phyloP scores from a whole-genome alignment of 768 basidiomycete genomes.

The Tulasnella sp. region DNA sequence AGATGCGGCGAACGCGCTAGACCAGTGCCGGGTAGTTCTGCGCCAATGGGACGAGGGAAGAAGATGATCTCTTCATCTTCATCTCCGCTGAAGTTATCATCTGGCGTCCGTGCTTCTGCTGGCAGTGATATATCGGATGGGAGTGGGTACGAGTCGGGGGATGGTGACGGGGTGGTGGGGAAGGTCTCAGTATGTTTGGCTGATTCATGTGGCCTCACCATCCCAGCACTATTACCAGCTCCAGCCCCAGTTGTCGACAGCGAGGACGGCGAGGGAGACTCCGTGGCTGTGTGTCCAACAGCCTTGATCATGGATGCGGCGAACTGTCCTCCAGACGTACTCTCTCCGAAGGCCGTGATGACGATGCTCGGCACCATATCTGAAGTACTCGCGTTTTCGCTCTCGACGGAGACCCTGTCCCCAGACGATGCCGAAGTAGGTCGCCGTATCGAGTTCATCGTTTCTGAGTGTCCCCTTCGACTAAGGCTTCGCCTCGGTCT shows the following conservation, averaged over 20 bases:
- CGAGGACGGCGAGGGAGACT: too few species aligned
- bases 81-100: background rate
- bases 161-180: background rate
- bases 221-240: too few species aligned
- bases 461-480: background rate
- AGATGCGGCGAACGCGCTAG: slow-evolving; percentile 5
- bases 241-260: too few species aligned
- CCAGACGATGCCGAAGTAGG: background rate
- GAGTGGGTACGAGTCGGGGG: background rate
- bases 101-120: too few species aligned
- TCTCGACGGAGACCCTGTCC: background rate
- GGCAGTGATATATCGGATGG: too few species aligned
- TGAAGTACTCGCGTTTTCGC: background rate
- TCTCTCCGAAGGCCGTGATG: slow-evolving; percentile 1
- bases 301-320: background rate
- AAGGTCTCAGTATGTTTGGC: background rate
- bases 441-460: background rate
- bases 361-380: slow-evolving; percentile 9
- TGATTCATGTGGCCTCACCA: too few species aligned
- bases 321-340: background rate
- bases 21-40: slow-evolving; percentile 1
- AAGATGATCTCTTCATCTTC: slow-evolving; percentile 1
- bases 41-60: slow-evolving; percentile 5
- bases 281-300: background rate
- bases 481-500: background rate